These are phyloP conservation scores for Podosphaera xanthii DNA, from an alignment of 2,329 filamentous ascomycete genomes.

Conservation along the genomic window DNA sequence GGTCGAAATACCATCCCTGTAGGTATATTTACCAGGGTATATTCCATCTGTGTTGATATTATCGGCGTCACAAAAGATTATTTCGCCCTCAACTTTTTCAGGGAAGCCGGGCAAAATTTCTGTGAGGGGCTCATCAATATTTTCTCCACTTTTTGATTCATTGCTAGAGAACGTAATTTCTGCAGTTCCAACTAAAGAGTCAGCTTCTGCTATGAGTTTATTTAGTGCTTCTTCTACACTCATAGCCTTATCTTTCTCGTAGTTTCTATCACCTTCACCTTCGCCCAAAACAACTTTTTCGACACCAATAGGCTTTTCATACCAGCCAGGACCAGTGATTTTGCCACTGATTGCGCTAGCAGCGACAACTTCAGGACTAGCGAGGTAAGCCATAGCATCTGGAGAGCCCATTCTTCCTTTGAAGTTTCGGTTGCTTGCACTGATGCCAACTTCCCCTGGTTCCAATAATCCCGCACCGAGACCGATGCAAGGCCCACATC, in stretches of 20 bases:
- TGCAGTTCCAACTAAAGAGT: slow-evolving; percentile 21
- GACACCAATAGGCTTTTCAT: slow-evolving; percentile 45
- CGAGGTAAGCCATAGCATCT: slow-evolving; percentile 64
- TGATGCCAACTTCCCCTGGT: slow-evolving; percentile 68
- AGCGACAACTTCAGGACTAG: slow-evolving; percentile 76
- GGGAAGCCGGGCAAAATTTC: slow-evolving; percentile 74
- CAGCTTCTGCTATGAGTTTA: slow-evolving; percentile 45
- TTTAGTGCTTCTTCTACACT: slow-evolving; percentile 43
- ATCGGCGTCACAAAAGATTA: slow-evolving; percentile 66
- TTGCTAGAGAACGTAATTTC: slow-evolving; percentile 14
- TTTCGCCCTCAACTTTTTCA: slow-evolving; percentile 60
- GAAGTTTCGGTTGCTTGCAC: slow-evolving; percentile 70
- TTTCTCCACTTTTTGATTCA: slow-evolving; percentile 11
- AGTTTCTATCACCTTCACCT: slow-evolving; percentile 15
- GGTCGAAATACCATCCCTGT: slow-evolving; percentile 57
- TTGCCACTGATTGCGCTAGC: slow-evolving; percentile 57
- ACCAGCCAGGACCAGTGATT: slow-evolving; percentile 58
- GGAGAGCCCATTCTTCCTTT: slow-evolving; percentile 72
- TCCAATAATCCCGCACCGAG: slow-evolving; percentile 57
- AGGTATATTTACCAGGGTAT: slow-evolving; percentile 80
- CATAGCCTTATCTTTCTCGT: slow-evolving; percentile 30
- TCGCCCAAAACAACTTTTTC: slow-evolving; percentile 47
- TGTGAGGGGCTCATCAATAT: slow-evolving; percentile 23
- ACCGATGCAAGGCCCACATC: slow-evolving; percentile 73
- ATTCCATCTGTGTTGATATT: slow-evolving; percentile 87